These are phyloP conservation scores for Toxoplasma gondii DNA, from an alignment of 169 alveolate species.

Conservation along the genomic window DNA sequence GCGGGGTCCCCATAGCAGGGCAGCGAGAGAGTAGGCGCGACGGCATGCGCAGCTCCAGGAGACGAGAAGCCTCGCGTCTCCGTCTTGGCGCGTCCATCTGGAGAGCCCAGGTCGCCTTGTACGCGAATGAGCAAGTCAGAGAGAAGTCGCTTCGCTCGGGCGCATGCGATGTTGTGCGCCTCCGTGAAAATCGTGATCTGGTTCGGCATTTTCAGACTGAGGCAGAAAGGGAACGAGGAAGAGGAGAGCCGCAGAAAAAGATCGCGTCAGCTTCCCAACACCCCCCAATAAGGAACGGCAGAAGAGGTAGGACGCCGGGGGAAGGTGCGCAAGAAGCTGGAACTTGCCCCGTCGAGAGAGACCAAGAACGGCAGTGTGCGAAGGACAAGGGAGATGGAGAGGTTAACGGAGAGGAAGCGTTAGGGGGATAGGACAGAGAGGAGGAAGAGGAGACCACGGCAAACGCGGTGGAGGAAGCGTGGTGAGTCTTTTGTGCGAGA, in stretches of 20 bases:
- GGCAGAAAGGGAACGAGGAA: too few species aligned
- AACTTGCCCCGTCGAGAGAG: too few species aligned
- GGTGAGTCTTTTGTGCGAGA: too few species aligned
- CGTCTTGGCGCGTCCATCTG: not conserved
- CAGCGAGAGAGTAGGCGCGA: too few species aligned
- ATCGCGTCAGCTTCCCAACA: not conserved
- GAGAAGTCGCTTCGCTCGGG: not conserved
- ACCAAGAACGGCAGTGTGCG: not conserved
- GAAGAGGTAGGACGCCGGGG: not conserved
- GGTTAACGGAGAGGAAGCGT: too few species aligned
- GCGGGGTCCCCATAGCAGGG: too few species aligned
- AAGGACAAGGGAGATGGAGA: not conserved
- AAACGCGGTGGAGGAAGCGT: too few species aligned
- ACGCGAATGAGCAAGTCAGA: not conserved
- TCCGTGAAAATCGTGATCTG: slow-evolving; percentile 27
- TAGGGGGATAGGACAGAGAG: too few species aligned
- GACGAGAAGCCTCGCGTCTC: too few species aligned
- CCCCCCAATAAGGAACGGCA: not conserved
- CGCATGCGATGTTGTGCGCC: not conserved
- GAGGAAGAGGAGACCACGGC: too few species aligned
- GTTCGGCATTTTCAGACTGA: not conserved
- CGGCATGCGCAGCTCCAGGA: too few species aligned
- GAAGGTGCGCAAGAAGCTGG: too few species aligned
- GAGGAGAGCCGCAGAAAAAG: not conserved
- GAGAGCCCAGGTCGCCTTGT: not conserved